These are phyloP conservation scores for Gymnopilus dilepis DNA, from an alignment of 768 basidiomycete species.

Conservation along the genomic window DNA sequence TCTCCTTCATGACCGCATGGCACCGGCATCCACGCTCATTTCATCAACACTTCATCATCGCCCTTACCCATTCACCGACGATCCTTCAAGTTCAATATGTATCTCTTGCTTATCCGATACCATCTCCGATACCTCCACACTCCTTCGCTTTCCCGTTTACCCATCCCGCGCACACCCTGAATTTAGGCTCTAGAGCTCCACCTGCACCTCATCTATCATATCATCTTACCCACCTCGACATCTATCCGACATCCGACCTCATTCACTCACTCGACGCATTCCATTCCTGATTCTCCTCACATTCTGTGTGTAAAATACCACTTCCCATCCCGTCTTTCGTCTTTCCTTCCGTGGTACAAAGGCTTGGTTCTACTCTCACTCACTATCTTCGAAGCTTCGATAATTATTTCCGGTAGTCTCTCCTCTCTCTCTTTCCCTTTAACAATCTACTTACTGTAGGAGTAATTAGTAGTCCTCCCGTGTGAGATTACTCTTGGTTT, in stretches of 20 bases:
- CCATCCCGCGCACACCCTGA: neutral
- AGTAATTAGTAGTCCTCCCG: neutral
- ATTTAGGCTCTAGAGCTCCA: neutral
- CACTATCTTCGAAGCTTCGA: neutral
- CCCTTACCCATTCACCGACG: neutral
- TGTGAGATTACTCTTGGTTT: neutral
- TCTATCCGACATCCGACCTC: too few relatives aligned
- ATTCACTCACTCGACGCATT: neutral
- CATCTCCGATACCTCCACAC: too few relatives aligned
- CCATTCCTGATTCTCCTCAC: neutral
- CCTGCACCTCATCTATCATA: too few relatives aligned
- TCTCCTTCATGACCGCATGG: constrained; percentile 24
- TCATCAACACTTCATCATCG: neutral
- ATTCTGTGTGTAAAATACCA: constrained; percentile 12
- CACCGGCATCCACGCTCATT: constrained; percentile 26
- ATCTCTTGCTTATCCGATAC: too few relatives aligned
- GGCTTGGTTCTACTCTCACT: too few relatives aligned
- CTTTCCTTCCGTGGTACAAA: too few relatives aligned
- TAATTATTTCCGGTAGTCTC: neutral
- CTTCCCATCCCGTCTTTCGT: neutral
- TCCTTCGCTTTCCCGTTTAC: neutral
- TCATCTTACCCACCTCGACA: too few relatives aligned
- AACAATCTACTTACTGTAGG: neutral
- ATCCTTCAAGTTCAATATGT: neutral
- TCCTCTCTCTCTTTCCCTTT: neutral